Base-by-base conservation (phyloP, 768 basidiomycete genomes). In the Strobilomyces dryophilus region DNA sequence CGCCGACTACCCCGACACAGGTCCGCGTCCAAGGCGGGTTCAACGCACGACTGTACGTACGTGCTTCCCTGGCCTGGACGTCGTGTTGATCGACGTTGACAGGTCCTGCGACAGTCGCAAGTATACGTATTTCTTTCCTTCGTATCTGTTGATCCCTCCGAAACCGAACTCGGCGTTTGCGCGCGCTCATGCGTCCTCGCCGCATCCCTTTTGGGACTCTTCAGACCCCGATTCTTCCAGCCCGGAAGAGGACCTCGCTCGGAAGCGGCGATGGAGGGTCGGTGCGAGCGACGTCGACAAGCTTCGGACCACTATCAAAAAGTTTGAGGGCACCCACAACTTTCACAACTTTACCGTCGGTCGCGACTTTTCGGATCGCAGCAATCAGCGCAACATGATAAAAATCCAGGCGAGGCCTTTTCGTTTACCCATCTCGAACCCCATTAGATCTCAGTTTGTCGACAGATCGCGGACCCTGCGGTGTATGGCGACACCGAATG, bases 331-430 rank as follows among this genome's bases (percentile, higher is more conserved):
- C 8, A 91, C 92, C 3, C 94, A 97, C 70, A 98, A 98, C 69
- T 99, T 95, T 70, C 94, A 97, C 71, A 98, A 98, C 66, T 98
- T 95, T 63, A 98, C 97, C 0, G 83, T 98, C 47, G 89, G 84
- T 2, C 83, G 88, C 43, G 91, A 91, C 45, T 93, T 88, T 69
- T 72, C 78, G 6, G 95, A 98, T 66, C 78, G 82, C 18, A 90
- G 88, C 53, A 87, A 87, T 60, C 80, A 86, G 61, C 78, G 97
- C n/a, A 79, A 82, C 66, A 95, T 99, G 86, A 90, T 92, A 61
- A 80, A 77, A 47, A 83, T 98, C 3, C 85, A 92, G 70, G 95
- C 91, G 15, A 47, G 62, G 10, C 39, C 29, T 21, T 34, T 41
- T 2, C 44, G 32, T 3, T 7, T 2, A 17, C 37, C 15, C 10